Conservation (phyloP, 2,329 filamentous ascomycete genomes). For the Apiospora sp. region DNA sequence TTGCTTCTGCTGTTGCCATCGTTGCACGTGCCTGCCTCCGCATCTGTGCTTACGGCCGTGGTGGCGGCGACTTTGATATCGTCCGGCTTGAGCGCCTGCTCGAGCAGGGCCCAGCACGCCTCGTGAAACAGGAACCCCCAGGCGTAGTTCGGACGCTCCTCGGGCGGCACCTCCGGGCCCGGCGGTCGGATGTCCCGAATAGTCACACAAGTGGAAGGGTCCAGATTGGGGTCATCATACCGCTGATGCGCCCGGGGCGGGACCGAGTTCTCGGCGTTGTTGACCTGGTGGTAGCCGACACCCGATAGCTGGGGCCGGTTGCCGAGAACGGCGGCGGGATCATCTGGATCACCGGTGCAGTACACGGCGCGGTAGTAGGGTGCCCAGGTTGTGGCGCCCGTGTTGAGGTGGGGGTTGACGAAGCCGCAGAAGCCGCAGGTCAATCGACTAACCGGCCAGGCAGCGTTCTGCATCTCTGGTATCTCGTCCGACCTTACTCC, state of each 20-base stretch:
- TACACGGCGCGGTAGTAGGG: constrained; percentile 37
- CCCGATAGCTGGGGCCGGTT: constrained; percentile 35
- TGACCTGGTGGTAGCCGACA: constrained; percentile 31
- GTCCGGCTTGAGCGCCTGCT: constrained; percentile 34
- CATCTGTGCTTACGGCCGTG: too few relatives aligned
- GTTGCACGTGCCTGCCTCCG: too few relatives aligned
- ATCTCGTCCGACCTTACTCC: not conserved
- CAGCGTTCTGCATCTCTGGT: not conserved
- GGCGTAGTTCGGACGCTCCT: constrained; percentile 31
- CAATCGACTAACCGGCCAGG: constrained; percentile 26
- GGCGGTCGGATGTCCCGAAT: constrained; percentile 34
- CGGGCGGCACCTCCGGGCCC: constrained; percentile 22
- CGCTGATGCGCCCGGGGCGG: constrained; percentile 34
- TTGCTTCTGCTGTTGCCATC: too few relatives aligned
- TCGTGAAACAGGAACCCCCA: constrained; percentile 41
- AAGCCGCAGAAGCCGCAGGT: constrained; percentile 37
- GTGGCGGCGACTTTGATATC: constrained; percentile 28
- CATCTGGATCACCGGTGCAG: constrained; percentile 29
- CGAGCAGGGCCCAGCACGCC: constrained; percentile 37
- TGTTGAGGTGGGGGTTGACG: constrained; percentile 27
- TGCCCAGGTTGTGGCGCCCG: constrained; percentile 32
- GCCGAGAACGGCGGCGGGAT: not conserved
- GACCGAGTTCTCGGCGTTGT: constrained; percentile 28
- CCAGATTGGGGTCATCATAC: constrained; percentile 31
- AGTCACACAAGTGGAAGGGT: constrained; percentile 30